Evolutionary conservation across 805 yeast genomes (phyloP), one percentile per base, ranked within the genome.

Genomic region (Scheffersomyces lignosus): DNA sequence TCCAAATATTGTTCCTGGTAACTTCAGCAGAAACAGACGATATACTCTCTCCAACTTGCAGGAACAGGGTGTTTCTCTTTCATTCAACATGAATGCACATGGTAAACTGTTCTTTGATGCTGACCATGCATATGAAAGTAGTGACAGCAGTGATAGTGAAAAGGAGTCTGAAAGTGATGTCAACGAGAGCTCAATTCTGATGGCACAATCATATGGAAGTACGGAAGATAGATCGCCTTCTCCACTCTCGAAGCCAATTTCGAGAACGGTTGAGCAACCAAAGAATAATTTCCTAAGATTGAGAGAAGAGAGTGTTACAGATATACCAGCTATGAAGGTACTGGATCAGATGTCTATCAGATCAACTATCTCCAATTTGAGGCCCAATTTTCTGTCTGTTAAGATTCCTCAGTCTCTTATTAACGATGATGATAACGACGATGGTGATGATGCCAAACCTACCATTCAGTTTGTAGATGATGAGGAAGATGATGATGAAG

Each of bases 21-120:
- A 44, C 20, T 42, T 54, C 23, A 46, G 57, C 26, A 41, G 51
- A 5, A 69, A 66, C 34, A 54, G 77, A 38, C 56, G 78, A 30
- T 71, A 66, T 37, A 73, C 80, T 0, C 58, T 87, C 15, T 78
- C 91, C 7, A 78, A 81, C 34, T 58, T 88, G 34, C 93, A 86
- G 52, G 80, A 78, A 41, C 66, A 83, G 47, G 96, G 96, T 0
- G 49, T 67, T 38, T 56, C 71, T 1, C 77, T 89, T 3, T 80
- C 93, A 1, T 74, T 87, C 41, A 81, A 83, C 34, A 85, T 90
- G 82, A 81, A 81, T 40, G 77, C 91, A 3, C 67, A 60, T 37
- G 62, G 64, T 0, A 59, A 59, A 27, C 45, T 50, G 28, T 58
- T 59, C 30, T 58, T 57, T 41, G 45, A 49, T 13, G 53, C 59